A percentile compares a stretch with the other conserved stretches of the same genome.
phyloP scores from a whole-genome alignment of 2,329 filamentous ascomycete species.

The Torrubiellomyces zombiae region DNA sequence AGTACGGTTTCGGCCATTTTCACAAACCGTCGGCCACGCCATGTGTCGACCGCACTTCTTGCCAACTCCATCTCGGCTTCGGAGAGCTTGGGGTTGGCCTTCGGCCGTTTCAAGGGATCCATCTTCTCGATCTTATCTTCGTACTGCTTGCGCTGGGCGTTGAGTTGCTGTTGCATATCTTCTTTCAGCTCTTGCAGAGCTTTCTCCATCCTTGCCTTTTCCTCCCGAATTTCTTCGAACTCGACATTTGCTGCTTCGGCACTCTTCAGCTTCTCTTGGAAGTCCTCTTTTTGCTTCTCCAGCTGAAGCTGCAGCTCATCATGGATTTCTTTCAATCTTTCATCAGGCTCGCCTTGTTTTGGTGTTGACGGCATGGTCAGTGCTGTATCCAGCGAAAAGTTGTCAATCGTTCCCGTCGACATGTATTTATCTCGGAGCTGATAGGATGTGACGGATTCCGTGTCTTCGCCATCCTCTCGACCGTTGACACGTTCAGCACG shows the following conservation, averaged over 20 bases:
- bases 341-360: constrained; percentile 58
- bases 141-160: constrained; percentile 67
- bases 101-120: constrained; percentile 44
- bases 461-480: constrained; percentile 74
- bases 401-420: constrained; percentile 86
- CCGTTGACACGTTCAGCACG: constrained; percentile 57
- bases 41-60: constrained; percentile 49
- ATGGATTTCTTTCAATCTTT: constrained; percentile 54
- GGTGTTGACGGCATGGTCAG: constrained; percentile 92
- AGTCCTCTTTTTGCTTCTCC: constrained; percentile 73
- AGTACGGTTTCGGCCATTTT: constrained; percentile 86
- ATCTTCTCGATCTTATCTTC: constrained; percentile 71
- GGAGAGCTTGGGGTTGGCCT: constrained; percentile 46
- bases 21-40: constrained; percentile 75
- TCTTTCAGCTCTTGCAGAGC: constrained; percentile 61
- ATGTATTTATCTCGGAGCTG: constrained; percentile 86
- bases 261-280: constrained; percentile 56
- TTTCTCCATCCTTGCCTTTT: constrained; percentile 76
- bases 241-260: constrained; percentile 62
- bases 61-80: constrained; percentile 58
- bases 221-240: constrained; percentile 65
- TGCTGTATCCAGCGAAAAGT: constrained; percentile 86
- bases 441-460: constrained; percentile 78
- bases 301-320: constrained; percentile 74
- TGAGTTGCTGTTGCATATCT: constrained; percentile 76